Evolutionary conservation across 1,139 yeast species (phyloP).

Genomic region (Debaryomyces singareniensis): DNA sequence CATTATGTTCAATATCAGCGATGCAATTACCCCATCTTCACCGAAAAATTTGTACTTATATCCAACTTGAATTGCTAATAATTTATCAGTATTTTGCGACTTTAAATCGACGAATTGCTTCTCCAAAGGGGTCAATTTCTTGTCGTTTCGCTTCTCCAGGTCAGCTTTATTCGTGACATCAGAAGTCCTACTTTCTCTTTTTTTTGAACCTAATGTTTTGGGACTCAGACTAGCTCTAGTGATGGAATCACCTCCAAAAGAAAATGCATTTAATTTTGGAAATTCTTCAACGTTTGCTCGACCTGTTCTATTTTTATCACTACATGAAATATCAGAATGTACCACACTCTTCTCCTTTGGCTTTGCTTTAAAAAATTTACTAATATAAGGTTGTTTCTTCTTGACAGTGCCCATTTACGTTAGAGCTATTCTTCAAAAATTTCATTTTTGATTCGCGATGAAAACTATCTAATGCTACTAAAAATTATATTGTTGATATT

Average conservation of each 20-base stretch:
- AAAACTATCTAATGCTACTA: conserved; percentile 22
- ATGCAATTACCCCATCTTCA: conserved; percentile 68
- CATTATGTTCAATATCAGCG: conserved; percentile 64
- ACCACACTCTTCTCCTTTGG: conserved; percentile 3
- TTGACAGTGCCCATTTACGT: conserved; percentile 2
- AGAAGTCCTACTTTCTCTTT: background rate
- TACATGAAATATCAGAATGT: too few species aligned
- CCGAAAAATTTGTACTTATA: conserved; percentile 87
- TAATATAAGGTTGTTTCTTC: conserved; percentile 22
- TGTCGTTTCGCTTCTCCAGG: conserved; percentile 1
- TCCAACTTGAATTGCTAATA: conserved; percentile 82
- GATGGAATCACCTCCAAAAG: too few species aligned
- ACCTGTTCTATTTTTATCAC: too few species aligned
- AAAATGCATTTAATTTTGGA: too few species aligned
- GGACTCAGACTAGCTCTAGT: background rate
- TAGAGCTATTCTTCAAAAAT: background rate
- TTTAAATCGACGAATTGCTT: conserved; percentile 68
- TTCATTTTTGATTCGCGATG: background rate
- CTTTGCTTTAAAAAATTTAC: conserved; percentile 17
- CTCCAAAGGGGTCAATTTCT: conserved; percentile 64
- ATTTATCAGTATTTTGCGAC: conserved; percentile 50
- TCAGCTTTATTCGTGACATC: conserved; percentile 1
- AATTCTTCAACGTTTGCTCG: too few species aligned
- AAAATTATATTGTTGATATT: conserved; percentile 20
- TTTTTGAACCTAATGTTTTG: background rate